Evolutionary conservation across 305 asterid genomes (phyloP), one percentile per base, ranked within the genome.

Genomic region (Rubia balearica): DNA sequence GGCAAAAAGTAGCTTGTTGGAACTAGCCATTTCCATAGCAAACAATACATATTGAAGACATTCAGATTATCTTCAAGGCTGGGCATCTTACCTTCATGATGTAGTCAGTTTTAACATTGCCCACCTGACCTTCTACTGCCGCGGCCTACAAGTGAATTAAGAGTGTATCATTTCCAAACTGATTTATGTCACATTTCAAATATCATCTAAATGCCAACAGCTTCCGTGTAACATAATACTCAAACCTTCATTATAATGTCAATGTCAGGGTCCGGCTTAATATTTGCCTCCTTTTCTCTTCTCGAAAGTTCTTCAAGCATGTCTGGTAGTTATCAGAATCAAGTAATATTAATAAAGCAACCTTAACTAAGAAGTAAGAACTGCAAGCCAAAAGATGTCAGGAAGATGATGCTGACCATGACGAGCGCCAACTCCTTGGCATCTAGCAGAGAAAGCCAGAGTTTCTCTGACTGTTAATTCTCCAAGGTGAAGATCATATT

Each of bases 201-300:
- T 60, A 12, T 19, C 6, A 49, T 49, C 17, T 16, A 14, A 53
- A 17, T n/a, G 22, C 22, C 8, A 53, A 53, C 59, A 53, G 22
- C 22, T 5, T 53, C 11, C 59, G 4, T 46, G 6, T 46, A 46
- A 46, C 17, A 42, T 7, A 42, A 46, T 46, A 12, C 5, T 51
- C 48, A 41, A 30, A 86, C 94, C 81, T 88, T 88, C 95, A 88
- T 86, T 60, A 70, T 80, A 46, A 86, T 73, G 75, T 88, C 95
- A 36, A 88, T 13, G 72, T 88, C 87, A 33, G 87, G 85, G 73
- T 88, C 91, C 11, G 95, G 95, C 80, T 78, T 86, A 74, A 88
- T 84, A 40, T 80, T 84, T 33, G 87, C 90, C 33, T 65, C 79
- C 70, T 88, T 86, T 70, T 88, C 95, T 73, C 95, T 84, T 61